Evolutionary conservation across 2,329 filamentous ascomycete species (phyloP).

Genomic region (Paramyrothecium roridum): DNA sequence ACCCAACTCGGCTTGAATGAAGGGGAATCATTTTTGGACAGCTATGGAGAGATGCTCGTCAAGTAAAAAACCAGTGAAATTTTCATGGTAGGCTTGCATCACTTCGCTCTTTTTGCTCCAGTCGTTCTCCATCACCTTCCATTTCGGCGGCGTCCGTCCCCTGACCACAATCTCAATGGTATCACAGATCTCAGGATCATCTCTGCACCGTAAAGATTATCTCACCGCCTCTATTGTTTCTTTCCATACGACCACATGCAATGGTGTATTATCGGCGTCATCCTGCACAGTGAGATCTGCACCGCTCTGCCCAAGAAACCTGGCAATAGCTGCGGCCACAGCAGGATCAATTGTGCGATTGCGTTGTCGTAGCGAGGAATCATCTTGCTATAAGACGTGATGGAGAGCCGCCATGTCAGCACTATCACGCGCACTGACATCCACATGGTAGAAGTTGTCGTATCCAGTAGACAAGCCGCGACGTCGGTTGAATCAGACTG

Average conservation of each 20-base stretch:
- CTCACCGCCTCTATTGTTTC: no score
- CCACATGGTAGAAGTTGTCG: background rate
- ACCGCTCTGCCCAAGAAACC: background rate
- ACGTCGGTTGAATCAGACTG: background rate
- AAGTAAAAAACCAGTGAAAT: no score
- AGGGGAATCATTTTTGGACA: no score
- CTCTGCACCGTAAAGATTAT: no score
- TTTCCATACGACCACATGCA: conserved; percentile 2
- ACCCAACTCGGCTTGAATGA: no score
- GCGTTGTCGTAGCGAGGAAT: background rate
- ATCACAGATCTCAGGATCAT: no score
- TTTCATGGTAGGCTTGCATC: no score
- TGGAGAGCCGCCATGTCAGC: conserved; percentile 1
- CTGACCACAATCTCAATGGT: no score
- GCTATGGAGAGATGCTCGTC: no score
- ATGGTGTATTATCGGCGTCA: background rate
- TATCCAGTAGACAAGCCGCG: background rate
- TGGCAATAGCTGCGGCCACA: conserved; percentile 1
- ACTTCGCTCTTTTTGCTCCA: no score
- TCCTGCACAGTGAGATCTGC: conserved; percentile 1
- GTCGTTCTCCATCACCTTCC: no score
- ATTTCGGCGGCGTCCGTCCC: no score
- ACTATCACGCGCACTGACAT: background rate
- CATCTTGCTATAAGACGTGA: conserved; percentile 1
- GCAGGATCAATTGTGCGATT: background rate